These are phyloP conservation scores for Clitopilus passeckerianus DNA, from an alignment of 768 basidiomycete species.

Conservation along the genomic window DNA sequence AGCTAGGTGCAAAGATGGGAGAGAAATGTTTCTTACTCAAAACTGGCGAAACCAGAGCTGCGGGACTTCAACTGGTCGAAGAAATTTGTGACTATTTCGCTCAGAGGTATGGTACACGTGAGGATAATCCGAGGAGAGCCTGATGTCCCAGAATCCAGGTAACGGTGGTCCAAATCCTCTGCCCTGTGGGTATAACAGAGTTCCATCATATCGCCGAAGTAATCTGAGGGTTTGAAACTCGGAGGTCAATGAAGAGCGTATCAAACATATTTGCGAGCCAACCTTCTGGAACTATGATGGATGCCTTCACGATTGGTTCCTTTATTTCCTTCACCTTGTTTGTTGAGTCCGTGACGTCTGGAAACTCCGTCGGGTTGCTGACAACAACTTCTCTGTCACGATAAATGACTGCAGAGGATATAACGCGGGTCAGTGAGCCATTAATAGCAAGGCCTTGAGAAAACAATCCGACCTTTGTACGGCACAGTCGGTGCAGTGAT, in stretches of 20 bases:
- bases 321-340: constrained; percentile 70
- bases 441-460: not conserved
- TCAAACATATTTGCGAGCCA: not conserved
- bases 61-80: constrained; percentile 93
- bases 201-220: constrained; percentile 95
- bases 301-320: constrained; percentile 91
- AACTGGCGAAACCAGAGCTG: constrained; percentile 87
- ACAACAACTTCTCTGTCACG: constrained; percentile 57
- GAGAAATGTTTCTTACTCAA: constrained; percentile 57
- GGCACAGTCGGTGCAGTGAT: constrained; percentile 96
- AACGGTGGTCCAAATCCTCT: constrained; percentile 76
- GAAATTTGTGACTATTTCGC: constrained; percentile 92
- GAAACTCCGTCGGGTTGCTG: constrained; percentile 95
- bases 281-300: constrained; percentile 95
- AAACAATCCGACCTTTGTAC: constrained; percentile 59
- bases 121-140: constrained; percentile 69
- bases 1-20: not conserved
- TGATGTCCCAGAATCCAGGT: constrained; percentile 59
- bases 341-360: constrained; percentile 65
- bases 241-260: not conserved
- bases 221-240: constrained; percentile 44
- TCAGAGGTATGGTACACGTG: constrained; percentile 80
- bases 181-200: constrained; percentile 85
- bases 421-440: not conserved
- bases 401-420: constrained; percentile 56